phyloP scores from a whole-genome alignment of 2,329 filamentous ascomycete genomes.

The Pseudovirgaria hyperparasitica region DNA sequence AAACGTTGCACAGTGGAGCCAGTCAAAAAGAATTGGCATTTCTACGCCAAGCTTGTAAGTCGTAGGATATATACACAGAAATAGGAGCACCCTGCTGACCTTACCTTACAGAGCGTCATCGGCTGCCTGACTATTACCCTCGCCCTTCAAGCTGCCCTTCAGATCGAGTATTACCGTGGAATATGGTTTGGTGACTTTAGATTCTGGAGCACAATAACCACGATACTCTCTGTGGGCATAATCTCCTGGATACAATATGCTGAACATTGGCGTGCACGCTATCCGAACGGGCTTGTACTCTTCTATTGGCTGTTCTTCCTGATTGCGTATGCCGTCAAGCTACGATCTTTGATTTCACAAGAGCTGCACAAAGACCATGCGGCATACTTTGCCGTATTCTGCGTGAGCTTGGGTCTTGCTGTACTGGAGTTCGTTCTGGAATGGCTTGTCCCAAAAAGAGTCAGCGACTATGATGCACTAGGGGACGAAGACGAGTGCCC shows the following conservation, averaged over 20 bases:
- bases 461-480: slow-evolving; percentile 55
- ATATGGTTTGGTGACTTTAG: slow-evolving; percentile 73
- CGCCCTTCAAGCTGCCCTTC: slow-evolving; percentile 59
- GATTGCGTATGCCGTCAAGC: slow-evolving; percentile 66
- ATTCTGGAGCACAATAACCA: slow-evolving; percentile 67
- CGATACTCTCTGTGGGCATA: slow-evolving; percentile 58
- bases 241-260: slow-evolving; percentile 73
- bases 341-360: slow-evolving; percentile 74
- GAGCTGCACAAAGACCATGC: slow-evolving; percentile 53
- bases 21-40: slow-evolving; percentile 77
- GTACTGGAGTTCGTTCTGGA: slow-evolving; percentile 63
- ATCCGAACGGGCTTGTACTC: slow-evolving; percentile 76
- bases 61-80: not conserved
- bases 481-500: slow-evolving; percentile 60
- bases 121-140: slow-evolving; percentile 55
- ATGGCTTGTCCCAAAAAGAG: slow-evolving; percentile 73
- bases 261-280: slow-evolving; percentile 70
- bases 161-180: slow-evolving; percentile 55
- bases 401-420: slow-evolving; percentile 57
- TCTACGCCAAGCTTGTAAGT: slow-evolving; percentile 78
- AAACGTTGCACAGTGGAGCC: slow-evolving; percentile 53
- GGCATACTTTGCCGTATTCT: slow-evolving; percentile 68
- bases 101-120: slow-evolving; percentile 42
- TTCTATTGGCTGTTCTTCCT: slow-evolving; percentile 88
- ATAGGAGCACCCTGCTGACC: not conserved